Base-by-base conservation (phyloP, 176 grass and related monocot genomes). In the Oryza glumipatula region DNA sequence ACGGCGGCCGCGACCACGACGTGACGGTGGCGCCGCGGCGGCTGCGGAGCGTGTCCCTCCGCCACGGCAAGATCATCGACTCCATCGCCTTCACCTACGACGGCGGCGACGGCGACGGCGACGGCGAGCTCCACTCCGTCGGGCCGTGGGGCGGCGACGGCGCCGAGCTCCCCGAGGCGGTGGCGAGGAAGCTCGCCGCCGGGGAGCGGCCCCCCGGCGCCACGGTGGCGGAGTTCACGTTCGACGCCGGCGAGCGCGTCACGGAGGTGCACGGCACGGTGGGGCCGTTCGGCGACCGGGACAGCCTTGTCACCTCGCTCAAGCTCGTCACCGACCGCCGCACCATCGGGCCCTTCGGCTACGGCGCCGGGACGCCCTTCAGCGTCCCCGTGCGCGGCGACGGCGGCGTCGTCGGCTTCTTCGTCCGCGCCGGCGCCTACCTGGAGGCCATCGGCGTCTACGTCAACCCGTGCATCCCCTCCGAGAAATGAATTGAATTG, bases 401-500 rank as follows among this genome's bases (percentile, higher is more conserved):
- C 9, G 83, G 51, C 83, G 70, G 67, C 67, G 16, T 76, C 30
- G 82, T 67, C 28, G 72, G 72, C 11, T 76, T 84, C 72, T 84
- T 84, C 45, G 82, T n/a, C 24, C 83, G 76, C 4, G 83, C 83
- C 12, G 76, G 83, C 1, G 67, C 72, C 0, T 79, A 48, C 67
- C 51, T 85, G 38, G 24, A 85, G 24, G 76, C 83, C 67, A 49
- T 89, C 45, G 77, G 88, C 48, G 82, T 86, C 78, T 90, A 86
- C 22, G 46, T 90, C 36, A 58, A 38, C 45, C 79, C 63, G 17
- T 7, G 19, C 56, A 60, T n/a, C 17, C 19, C 51, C 17, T 16
- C 51, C 16, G 51, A 56, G 16, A 56, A 56, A 1, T 54, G 3
- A 48, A 48, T 28, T 28, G 28, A 28, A 28, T 28, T 28, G 28